Evolutionary conservation across 345 rosid genomes (phyloP).

Genomic region (Noccaea bulbosa): DNA sequence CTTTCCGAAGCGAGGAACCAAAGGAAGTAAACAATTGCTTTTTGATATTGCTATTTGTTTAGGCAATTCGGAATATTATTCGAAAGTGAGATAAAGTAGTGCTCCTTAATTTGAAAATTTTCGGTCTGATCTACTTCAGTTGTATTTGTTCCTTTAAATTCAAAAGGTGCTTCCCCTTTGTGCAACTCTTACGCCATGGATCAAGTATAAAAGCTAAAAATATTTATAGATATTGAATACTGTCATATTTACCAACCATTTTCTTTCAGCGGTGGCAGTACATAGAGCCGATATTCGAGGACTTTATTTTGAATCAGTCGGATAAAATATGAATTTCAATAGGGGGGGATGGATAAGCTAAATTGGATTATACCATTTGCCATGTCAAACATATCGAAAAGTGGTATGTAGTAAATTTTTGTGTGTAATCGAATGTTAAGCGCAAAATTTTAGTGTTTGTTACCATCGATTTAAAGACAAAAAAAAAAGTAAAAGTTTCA

Average conservation of each 20-base stretch:
- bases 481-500: not conserved
- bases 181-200: slow-evolving; percentile 24
- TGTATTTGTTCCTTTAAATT: slow-evolving; percentile 11
- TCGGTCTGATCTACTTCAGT: slow-evolving; percentile 10
- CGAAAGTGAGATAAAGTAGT: not conserved
- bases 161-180: slow-evolving; percentile 19
- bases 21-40: slow-evolving; percentile 19
- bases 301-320: slow-evolving; percentile 8
- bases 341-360: not conserved
- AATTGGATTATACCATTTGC: not conserved
- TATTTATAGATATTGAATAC: slow-evolving; percentile 13
- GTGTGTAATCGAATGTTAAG: not conserved
- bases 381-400: not conserved
- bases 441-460: not conserved
- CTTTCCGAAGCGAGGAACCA: slow-evolving; percentile 21
- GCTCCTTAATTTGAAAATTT: slow-evolving; percentile 5
- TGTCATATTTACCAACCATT: slow-evolving; percentile 13
- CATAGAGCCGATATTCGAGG: slow-evolving; percentile 20
- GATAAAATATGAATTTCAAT: slow-evolving; percentile 1
- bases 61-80: slow-evolving; percentile 21
- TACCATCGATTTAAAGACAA: slow-evolving; percentile 1
- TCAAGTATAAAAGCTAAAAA: slow-evolving; percentile 4
- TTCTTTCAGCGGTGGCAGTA: not conserved
- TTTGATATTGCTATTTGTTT: slow-evolving; percentile 24
- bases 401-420: not conserved